Percentiles rank a stretch among this genome's conserved stretches.
These are phyloP conservation scores for Pulveroboletus ravenelii DNA, from an alignment of 768 basidiomycete genomes.

Conservation along the genomic window DNA sequence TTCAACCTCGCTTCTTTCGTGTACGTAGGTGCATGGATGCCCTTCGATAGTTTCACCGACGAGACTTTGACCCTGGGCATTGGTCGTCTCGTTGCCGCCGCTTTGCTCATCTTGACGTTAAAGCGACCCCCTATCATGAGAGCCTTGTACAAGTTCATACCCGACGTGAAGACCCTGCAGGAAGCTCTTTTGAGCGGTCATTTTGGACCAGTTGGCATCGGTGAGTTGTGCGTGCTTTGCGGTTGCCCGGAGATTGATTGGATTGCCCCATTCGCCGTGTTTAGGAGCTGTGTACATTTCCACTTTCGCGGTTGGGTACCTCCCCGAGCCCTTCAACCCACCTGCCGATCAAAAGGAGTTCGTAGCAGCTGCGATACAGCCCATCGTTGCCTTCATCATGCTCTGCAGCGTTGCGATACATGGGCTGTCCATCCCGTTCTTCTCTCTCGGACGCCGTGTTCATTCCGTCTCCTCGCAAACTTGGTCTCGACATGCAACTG, in stretches of 20 bases:
- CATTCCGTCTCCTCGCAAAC: constrained; percentile 76
- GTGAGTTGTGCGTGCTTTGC: constrained; percentile 30
- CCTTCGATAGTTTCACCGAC: constrained; percentile 76
- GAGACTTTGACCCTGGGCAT: constrained; percentile 62
- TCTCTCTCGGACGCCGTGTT: constrained; percentile 89
- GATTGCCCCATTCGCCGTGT: neutral
- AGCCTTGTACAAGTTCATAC: constrained; percentile 85
- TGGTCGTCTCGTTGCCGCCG: constrained; percentile 82
- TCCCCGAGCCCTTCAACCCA: constrained; percentile 43
- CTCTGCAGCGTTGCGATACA: constrained; percentile 84
- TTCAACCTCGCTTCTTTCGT: constrained; percentile 96
- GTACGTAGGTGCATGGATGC: constrained; percentile 97
- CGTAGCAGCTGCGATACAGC: constrained; percentile 76
- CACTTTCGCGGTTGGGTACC: constrained; percentile 64
- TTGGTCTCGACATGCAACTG: constrained; percentile 72
- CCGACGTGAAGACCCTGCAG: constrained; percentile 89
- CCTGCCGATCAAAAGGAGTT: constrained; percentile 57
- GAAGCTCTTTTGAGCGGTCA: constrained; percentile 95
- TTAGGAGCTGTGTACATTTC: constrained; percentile 89
- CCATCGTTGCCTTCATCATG: constrained; percentile 93
- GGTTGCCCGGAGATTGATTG: neutral
- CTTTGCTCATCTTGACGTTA: constrained; percentile 75
- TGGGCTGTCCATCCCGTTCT: constrained; percentile 90
- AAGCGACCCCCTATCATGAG: constrained; percentile 83
- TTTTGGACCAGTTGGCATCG: constrained; percentile 86